Evolutionary conservation across 805 yeast genomes (phyloP).

Genomic region (Myxozyma lipomycoides): DNA sequence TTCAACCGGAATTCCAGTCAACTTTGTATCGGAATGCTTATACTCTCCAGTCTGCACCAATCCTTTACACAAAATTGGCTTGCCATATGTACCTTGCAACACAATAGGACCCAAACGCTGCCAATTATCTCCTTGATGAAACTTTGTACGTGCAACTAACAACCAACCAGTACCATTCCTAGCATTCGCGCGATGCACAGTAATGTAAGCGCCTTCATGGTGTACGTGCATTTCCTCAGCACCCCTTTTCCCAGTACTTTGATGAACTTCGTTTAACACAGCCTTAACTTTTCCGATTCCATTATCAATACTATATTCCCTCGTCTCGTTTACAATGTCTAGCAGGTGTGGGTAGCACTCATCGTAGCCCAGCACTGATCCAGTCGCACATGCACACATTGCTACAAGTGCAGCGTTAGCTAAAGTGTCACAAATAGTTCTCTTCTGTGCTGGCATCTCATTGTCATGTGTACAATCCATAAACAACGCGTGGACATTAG

Average conservation of each 20-base stretch:
- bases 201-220: constrained; percentile 87
- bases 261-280: constrained; percentile 37
- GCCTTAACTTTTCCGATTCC: constrained; percentile 78
- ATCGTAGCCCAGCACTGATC: constrained; percentile 90
- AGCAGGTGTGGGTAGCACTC: constrained; percentile 81
- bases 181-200: constrained; percentile 81
- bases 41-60: constrained; percentile 52
- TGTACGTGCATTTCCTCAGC: constrained; percentile 93
- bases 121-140: constrained; percentile 42
- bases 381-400: constrained; percentile 87
- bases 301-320: constrained; percentile 49
- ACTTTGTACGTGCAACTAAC: constrained; percentile 81
- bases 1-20: constrained; percentile 66
- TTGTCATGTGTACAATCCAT: constrained; percentile 99
- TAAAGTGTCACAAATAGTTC: constrained; percentile 90
- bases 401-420: constrained; percentile 95
- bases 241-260: constrained; percentile 42
- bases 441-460: constrained; percentile 79
- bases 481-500: constrained; percentile 87
- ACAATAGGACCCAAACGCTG: constrained; percentile 33
- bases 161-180: constrained; percentile 85
- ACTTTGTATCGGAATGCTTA: constrained; percentile 39
- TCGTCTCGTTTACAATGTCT: constrained; percentile 72
- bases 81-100: constrained; percentile 37
- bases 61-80: constrained; percentile 55